phyloP scores from a whole-genome alignment of 768 basidiomycete species.

The Saitozyma sp. region DNA sequence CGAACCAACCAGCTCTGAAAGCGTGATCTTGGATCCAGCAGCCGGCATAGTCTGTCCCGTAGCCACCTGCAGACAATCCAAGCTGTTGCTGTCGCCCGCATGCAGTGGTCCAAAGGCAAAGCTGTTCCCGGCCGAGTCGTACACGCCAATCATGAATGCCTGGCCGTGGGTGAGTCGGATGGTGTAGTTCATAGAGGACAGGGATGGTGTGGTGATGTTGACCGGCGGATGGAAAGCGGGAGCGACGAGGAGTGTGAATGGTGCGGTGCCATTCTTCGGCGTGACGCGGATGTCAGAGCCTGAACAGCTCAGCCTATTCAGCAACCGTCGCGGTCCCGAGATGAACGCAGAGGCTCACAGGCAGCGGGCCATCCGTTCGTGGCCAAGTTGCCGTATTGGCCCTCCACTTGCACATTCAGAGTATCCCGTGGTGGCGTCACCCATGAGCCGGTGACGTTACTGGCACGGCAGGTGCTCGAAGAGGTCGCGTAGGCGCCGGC shows the following conservation, averaged over 20 bases:
- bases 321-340: background rate
- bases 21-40: background rate
- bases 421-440: slow-evolving; percentile 19
- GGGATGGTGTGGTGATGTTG: slow-evolving; percentile 33
- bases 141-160: slow-evolving; percentile 37
- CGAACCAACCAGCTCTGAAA: no score
- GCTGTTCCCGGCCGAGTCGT: slow-evolving; percentile 30
- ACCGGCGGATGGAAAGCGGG: slow-evolving; percentile 41
- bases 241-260: slow-evolving; percentile 37
- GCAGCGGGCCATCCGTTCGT: slow-evolving; percentile 37
- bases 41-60: slow-evolving; percentile 20
- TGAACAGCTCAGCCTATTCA: background rate
- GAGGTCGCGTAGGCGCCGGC: slow-evolving; percentile 19
- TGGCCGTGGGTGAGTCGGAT: slow-evolving; percentile 39
- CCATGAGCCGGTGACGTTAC: slow-evolving; percentile 31
- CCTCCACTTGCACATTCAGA: slow-evolving; percentile 30
- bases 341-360: slow-evolving; percentile 15
- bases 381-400: slow-evolving; percentile 19
- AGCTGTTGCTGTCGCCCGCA: slow-evolving; percentile 23
- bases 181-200: slow-evolving; percentile 33
- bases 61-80: slow-evolving; percentile 24
- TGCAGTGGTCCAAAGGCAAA: slow-evolving; percentile 40
- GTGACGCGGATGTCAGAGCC: slow-evolving; percentile 39
- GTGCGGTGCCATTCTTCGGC: slow-evolving; percentile 37
- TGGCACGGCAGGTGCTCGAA: slow-evolving; percentile 15